phyloP scores from a whole-genome alignment of 2,329 filamentous ascomycete genomes.

The Cyphellophora attinorum region DNA sequence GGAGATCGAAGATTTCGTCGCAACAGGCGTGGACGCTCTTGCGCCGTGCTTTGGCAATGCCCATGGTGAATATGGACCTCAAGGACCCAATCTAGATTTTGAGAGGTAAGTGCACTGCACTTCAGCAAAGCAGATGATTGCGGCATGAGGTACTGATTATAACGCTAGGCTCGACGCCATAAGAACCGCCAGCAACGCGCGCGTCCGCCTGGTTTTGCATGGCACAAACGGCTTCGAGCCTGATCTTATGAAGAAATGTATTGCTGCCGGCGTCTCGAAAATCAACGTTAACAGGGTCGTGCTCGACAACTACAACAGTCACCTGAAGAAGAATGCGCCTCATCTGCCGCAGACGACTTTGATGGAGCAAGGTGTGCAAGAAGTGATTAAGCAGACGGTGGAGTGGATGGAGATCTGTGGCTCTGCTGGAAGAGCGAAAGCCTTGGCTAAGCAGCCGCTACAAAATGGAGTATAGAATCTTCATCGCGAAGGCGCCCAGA shows the following conservation, averaged over 20 bases:
- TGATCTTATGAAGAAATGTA: conserved; percentile 46
- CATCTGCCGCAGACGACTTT: conserved; percentile 27
- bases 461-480: no score
- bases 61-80: conserved; percentile 23
- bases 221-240: conserved; percentile 49
- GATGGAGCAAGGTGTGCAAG: conserved; percentile 38
- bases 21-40: conserved; percentile 22
- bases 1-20: conserved; percentile 43
- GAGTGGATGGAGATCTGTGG: conserved; percentile 41
- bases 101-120: conserved; percentile 15
- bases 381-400: conserved; percentile 33
- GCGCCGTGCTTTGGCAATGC: conserved; percentile 24
- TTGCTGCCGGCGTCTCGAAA: conserved; percentile 45
- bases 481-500: no score
- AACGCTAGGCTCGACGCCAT: conserved; percentile 1
- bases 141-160: no score
- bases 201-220: conserved; percentile 27
- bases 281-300: conserved; percentile 50
- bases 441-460: no score
- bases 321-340: conserved; percentile 31
- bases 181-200: conserved; percentile 30
- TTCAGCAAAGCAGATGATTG: no score
- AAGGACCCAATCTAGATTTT: conserved; percentile 16
- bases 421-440: conserved; percentile 37
- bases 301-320: conserved; percentile 26